Base-by-base conservation (phyloP, 1,284 basidiomycete species). In the Ceratorhiza oryzae-sativae region DNA sequence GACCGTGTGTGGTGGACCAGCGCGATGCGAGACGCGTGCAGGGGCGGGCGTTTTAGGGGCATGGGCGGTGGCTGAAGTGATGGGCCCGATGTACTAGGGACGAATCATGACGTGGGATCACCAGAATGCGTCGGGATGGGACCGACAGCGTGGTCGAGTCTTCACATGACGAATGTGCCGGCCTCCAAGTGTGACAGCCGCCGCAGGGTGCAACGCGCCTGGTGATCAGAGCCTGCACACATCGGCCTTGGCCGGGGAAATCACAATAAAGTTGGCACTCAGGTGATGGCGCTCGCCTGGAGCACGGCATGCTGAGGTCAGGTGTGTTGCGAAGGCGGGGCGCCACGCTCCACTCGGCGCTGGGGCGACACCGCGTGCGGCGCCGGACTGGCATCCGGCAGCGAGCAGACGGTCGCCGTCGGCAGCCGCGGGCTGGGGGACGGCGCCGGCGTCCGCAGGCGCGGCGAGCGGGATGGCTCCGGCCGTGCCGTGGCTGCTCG, bases 401-500 rank as follows among this genome's bases (percentile, higher is more conserved):
- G n/a, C n/a, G n/a, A n/a, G n/a, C n/a, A n/a, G n/a, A n/a, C n/a
- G n/a, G n/a, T n/a, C n/a, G n/a, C n/a, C n/a, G n/a, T n/a, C n/a
- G n/a, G n/a, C n/a, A n/a, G n/a, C n/a, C n/a, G n/a, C n/a, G n/a
- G n/a, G n/a, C n/a, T n/a, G n/a, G n/a, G n/a, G n/a, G n/a, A n/a
- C n/a, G n/a, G 60, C 42, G 13, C 23, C 18, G 36, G 13, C 36
- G 13, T 6, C 18, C 13, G 30, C 55, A 39, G 8, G n/a, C n/a
- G n/a, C n/a, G n/a, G n/a, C n/a, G n/a, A n/a, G n/a, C n/a, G n/a
- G n/a, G 42, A 62, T 49, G 23, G 61, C n/a, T 63, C 61, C 61
- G 61, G 61, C 61, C 61, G 61, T 27, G 46, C 42, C 60, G 58
- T 20, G 45, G 41, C 48, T n/a, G 60, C 60, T 62, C 60, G 60